phyloP scores from a whole-genome alignment of 306 rosid species.

The Phaseolus lunatus region DNA sequence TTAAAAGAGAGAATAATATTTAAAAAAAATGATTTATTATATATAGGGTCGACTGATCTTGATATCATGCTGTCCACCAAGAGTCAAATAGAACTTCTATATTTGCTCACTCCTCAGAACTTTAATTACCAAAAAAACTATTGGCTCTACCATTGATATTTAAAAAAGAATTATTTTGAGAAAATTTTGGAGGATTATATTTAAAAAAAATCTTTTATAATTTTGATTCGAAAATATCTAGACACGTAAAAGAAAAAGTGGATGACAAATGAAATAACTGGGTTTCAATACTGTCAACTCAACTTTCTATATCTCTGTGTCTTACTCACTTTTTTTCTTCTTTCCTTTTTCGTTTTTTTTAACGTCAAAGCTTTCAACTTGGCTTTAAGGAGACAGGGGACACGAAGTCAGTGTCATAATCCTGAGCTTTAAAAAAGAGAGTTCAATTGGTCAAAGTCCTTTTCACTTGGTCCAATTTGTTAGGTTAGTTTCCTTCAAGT shows the following conservation, averaged over 20 bases:
- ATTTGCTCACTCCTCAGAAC: neutral
- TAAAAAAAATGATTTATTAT: too few relatives aligned
- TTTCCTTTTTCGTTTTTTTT: neutral
- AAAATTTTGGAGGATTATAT: neutral
- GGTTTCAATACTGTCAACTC: neutral
- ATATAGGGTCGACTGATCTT: too few relatives aligned
- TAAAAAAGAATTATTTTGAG: neutral
- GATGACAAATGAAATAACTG: too few relatives aligned
- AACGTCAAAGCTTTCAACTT: constrained; percentile 26
- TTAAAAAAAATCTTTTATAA: neutral
- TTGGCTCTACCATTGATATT: neutral
- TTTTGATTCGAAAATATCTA: neutral
- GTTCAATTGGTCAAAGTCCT: constrained; percentile 18
- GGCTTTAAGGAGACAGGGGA: constrained; percentile 39
- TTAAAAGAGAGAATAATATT: too few relatives aligned
- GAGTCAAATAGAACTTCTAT: neutral
- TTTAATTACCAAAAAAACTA: too few relatives aligned
- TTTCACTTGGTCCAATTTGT: constrained; percentile 19
- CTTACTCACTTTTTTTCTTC: neutral
- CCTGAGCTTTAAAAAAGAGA: neutral
- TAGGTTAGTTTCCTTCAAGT: constrained; percentile 25
- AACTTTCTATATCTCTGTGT: too few relatives aligned
- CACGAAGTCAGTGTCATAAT: constrained; percentile 4
- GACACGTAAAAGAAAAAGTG: neutral
- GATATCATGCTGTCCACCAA: neutral